Conservation (phyloP, 352 stramenopile species). For the Globisporangium nunn region DNA sequence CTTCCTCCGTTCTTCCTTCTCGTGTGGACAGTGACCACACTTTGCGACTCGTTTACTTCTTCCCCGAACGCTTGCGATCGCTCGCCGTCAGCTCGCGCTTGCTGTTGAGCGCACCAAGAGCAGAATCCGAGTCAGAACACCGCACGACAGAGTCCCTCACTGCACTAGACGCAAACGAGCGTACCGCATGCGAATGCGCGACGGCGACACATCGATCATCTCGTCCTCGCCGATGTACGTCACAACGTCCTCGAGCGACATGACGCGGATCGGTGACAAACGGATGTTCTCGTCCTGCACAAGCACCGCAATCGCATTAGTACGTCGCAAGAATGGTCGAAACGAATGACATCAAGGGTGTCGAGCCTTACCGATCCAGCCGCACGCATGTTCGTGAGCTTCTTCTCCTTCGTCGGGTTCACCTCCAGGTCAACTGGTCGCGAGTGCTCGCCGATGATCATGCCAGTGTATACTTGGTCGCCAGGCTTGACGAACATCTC, state of each 20-base stretch:
- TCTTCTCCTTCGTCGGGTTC: slow-evolving; percentile 97
- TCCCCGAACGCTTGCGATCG: slow-evolving; percentile 47
- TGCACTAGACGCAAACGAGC: neutral
- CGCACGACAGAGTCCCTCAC: neutral
- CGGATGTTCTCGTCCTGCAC: slow-evolving; percentile 92
- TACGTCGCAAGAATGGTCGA: neutral
- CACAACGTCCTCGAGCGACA: slow-evolving; percentile 97
- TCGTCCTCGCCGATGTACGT: slow-evolving; percentile 97
- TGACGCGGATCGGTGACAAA: slow-evolving; percentile 86
- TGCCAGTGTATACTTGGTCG: slow-evolving; percentile 95
- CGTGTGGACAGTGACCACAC: neutral
- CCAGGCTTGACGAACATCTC: slow-evolving; percentile 95
- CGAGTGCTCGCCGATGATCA: slow-evolving; percentile 98
- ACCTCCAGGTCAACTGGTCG: slow-evolving; percentile 95
- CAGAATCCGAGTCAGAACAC: neutral
- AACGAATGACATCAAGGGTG: neutral
- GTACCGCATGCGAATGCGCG: slow-evolving; percentile 88
- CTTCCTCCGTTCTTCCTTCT: neutral
- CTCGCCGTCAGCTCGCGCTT: slow-evolving; percentile 67
- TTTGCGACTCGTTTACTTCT: slow-evolving; percentile 35
- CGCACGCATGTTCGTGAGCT: slow-evolving; percentile 95
- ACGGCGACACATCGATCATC: slow-evolving; percentile 97
- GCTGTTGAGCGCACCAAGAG: slow-evolving; percentile 12
- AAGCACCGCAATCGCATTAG: neutral
- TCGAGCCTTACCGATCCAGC: slow-evolving; percentile 54